Evolutionary conservation across 805 yeast species (phyloP).

Genomic region (Yamadazyma philogaea): DNA sequence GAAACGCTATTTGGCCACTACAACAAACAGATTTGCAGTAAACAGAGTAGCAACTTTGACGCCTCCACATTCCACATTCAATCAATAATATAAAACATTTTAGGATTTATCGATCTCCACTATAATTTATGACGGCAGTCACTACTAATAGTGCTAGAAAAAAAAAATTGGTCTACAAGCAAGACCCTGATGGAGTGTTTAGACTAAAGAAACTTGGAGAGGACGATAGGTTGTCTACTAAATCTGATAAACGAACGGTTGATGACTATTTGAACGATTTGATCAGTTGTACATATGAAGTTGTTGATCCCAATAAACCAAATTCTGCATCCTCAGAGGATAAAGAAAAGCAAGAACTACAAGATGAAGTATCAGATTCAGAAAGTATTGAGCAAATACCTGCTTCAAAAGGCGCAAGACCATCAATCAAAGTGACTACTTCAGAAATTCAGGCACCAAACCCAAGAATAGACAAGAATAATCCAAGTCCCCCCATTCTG

Average conservation of each 20-base stretch:
- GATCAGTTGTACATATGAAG: constrained; percentile 28
- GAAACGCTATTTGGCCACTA: not conserved
- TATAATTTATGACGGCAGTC: constrained; percentile 17
- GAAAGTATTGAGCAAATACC: not conserved
- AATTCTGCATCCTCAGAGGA: not conserved
- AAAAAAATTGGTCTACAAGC: constrained; percentile 33
- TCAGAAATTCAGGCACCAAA: not conserved
- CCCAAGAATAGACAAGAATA: not conserved
- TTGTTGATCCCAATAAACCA: constrained; percentile 16
- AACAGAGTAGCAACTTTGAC: too few relatives aligned
- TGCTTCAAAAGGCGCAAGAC: not conserved
- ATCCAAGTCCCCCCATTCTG: not conserved
- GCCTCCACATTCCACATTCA: too few relatives aligned
- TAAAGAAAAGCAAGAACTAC: not conserved
- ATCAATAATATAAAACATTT: too few relatives aligned
- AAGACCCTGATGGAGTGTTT: constrained; percentile 39
- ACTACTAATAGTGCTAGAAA: constrained; percentile 18
- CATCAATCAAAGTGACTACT: not conserved
- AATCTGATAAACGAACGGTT: constrained; percentile 19
- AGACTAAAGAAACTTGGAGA: constrained; percentile 28
- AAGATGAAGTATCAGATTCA: not conserved
- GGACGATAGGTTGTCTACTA: constrained; percentile 13
- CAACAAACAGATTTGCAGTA: not conserved
- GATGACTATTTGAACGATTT: constrained; percentile 31
- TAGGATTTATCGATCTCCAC: not conserved